Percentiles rank a stretch among this genome's conserved stretches.
These are phyloP conservation scores for Picochlorum sp. DNA, from an alignment of 139 green algal genomes.

Conservation along the genomic window DNA sequence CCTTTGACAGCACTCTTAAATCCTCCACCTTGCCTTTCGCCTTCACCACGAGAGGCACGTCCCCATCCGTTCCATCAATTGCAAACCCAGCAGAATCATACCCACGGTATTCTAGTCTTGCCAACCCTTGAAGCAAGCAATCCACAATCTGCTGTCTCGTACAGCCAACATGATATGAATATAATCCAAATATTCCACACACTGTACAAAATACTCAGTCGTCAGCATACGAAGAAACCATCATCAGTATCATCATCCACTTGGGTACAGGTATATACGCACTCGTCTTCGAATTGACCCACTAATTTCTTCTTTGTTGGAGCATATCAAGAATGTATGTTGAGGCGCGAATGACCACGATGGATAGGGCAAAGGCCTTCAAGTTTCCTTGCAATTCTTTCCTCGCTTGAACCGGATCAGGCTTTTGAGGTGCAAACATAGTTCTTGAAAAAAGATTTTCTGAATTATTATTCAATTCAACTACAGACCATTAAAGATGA, in stretches of 20 bases:
- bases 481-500: not conserved
- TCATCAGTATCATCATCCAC: not conserved
- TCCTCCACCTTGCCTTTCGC: conserved; percentile 82
- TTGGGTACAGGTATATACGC: not conserved
- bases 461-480: too few relatives aligned
- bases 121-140: conserved; percentile 77
- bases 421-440: conserved; percentile 40
- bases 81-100: conserved; percentile 92
- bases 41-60: conserved; percentile 56
- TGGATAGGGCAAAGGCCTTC: conserved; percentile 40
- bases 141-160: conserved; percentile 70
- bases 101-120: conserved; percentile 92
- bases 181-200: conserved; percentile 97
- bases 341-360: conserved; percentile 27
- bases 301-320: too few relatives aligned
- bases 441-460: not conserved
- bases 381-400: conserved; percentile 47
- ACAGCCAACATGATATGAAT: conserved; percentile 62
- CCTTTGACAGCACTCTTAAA: conserved; percentile 47
- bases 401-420: conserved; percentile 43
- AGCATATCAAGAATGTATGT: conserved; percentile 15
- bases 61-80: conserved; percentile 47
- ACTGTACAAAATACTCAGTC: conserved; percentile 16
- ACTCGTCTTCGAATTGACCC: too few relatives aligned
- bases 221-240: not conserved